Evolutionary conservation across 345 rosid species (phyloP), one percentile per base, ranked within the genome.

Genomic region (Eucalyptus coolabah): DNA sequence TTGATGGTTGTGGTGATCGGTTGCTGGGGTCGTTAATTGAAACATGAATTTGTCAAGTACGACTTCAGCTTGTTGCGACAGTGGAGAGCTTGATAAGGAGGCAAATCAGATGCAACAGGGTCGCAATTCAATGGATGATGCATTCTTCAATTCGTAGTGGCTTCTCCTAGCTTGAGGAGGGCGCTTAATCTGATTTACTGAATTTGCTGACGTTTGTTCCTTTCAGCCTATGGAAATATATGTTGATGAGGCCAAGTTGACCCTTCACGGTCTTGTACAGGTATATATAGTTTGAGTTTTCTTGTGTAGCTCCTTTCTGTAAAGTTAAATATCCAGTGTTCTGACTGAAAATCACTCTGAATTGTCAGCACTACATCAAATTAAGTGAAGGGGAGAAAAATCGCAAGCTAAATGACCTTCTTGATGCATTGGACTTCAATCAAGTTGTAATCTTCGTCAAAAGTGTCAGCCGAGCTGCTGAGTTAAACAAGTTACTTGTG

Each of bases 171-270:
- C 95, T 92, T 96, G 92, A 92, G 90, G 97, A 94, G 93, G 93
- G 91, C 93, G 59, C 93, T 96, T 96, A 96, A 98, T 93, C 88
- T 93, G 93, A 88, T 96, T 97, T 94, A 93, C 94, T 95, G 47
- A 77, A 77, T 77, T 77, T 77, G 47, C 92, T 96, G 93, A 95
- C 94, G 91, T 96, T 94, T 96, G 82, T 95, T 94, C 95, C 93
- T 96, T 98, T 92, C 99, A 98, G 99, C 99, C 99, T 19, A 98
- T 97, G 99, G 99, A 98, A 94, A 98, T 98, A 90, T 98, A 98
- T 92, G 99, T 98, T 24, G 99, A 97, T 42, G 99, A 98, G 93
- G 99, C 99, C 90, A 98, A 98, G 94, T 91, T 98, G 95, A 98
- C 99, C 88, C 99, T 98, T 60, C 99, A 98, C 89, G 99, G 99